Percentiles rank a stretch among this genome's conserved stretches.
These are phyloP conservation scores for Wickerhamomyces alni DNA, from an alignment of 805 yeast genomes.

Conservation along the genomic window DNA sequence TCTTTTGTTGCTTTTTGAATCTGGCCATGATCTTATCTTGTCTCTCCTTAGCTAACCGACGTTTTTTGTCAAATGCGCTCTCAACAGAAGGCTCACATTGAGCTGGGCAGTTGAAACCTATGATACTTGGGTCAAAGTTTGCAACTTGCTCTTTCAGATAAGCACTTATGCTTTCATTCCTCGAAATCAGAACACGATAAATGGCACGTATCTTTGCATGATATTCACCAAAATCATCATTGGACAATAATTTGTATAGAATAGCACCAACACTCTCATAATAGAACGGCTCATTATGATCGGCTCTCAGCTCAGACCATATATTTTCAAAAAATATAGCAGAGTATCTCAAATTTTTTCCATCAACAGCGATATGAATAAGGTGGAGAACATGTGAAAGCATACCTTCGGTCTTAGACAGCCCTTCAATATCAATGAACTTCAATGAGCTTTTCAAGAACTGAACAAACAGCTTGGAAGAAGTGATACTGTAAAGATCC, in stretches of 20 bases:
- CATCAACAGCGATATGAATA: constrained; percentile 50
- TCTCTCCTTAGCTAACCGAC: constrained; percentile 61
- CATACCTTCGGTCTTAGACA: constrained; percentile 48
- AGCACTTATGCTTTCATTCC: constrained; percentile 24
- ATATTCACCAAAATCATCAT: constrained; percentile 34
- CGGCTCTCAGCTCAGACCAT: constrained; percentile 29
- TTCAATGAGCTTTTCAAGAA: constrained; percentile 46
- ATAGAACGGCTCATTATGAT: constrained; percentile 32
- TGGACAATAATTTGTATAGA: constrained; percentile 34
- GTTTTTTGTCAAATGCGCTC: constrained; percentile 50
- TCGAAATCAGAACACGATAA: constrained; percentile 28
- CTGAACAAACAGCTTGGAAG: constrained; percentile 45
- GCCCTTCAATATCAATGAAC: constrained; percentile 27
- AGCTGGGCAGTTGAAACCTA: constrained; percentile 4
- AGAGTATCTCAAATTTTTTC: constrained; percentile 26
- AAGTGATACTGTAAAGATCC: constrained; percentile 44
- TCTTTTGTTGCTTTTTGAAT: constrained; percentile 71
- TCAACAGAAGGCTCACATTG: constrained; percentile 2
- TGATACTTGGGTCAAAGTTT: constrained; percentile 22
- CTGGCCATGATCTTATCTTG: constrained; percentile 69
- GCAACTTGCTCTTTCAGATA: constrained; percentile 31
- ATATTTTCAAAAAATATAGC: constrained; percentile 25
- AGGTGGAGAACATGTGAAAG: constrained; percentile 58
- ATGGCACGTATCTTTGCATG: constrained; percentile 57
- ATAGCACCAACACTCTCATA: constrained; percentile 34